Base-by-base conservation (phyloP, 2,329 filamentous ascomycete genomes). In the Chaetomium sp. region DNA sequence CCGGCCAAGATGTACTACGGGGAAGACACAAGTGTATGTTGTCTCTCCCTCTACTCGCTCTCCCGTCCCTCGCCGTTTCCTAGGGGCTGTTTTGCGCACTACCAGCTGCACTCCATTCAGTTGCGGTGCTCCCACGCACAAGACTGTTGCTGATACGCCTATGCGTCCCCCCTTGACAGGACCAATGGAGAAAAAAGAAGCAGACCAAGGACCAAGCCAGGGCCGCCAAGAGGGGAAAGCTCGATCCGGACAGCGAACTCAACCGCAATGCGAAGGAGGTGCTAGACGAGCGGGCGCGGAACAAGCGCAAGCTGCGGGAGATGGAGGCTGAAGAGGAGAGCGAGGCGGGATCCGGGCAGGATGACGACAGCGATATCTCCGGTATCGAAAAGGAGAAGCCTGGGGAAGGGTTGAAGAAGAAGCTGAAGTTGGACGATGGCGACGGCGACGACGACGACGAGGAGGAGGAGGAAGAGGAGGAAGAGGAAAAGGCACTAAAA, bases 131-230 rank as follows among this genome's bases (percentile, higher is more conserved):
- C 16, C n/a, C 13, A 31, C 19, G 7, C 12, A 8, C n/a, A 57
- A 23, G n/a, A 25, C 27, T 4, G 57, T 60, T 61, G 50, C 38
- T 58, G 45, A 65, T 60, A 35, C 45, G 23, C 49, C 59, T 38
- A 33, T 54, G 61, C n/a, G 9, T 58, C n/a, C 21, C 4, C 19
- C 5, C 9, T n/a, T 47, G 45, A 67, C 74, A 96, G 92, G 90
- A 95, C 73, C 92, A 97, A 88, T 96, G 93, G 92, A 88, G 89
- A 76, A 90, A 90, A 75, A 96, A 95, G 80, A 98, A 98, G 82
- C 93, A 98, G 80, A 94, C 92, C 58, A 97, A 96, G 76, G 90
- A 92, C 77, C 86, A 97, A 77, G 91, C 91, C 65, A 87, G 87
- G 67, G 88, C 90, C 70, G 91, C 92, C 63, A 93, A 93, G 79